Conservation (phyloP, 495 filamentous ascomycete species). For the Podospora fimiseda region DNA sequence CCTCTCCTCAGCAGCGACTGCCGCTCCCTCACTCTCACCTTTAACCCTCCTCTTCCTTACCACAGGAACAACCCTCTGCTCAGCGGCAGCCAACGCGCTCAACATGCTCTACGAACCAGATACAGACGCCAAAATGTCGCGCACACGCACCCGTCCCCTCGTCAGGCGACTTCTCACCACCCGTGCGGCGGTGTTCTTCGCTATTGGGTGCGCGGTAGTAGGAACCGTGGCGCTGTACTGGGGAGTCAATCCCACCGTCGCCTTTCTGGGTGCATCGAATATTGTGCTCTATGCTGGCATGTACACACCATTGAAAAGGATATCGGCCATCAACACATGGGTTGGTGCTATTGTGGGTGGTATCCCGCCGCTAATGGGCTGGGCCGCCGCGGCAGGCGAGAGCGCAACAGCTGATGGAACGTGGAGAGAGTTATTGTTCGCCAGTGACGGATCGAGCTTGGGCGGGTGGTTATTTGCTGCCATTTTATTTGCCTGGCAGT, state of each 20-base stretch:
- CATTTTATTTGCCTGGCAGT: conserved; percentile 92
- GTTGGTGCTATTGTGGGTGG: conserved; percentile 86
- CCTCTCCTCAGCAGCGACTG: conserved; percentile 56
- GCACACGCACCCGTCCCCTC: conserved; percentile 82
- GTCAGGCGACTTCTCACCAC: conserved; percentile 74
- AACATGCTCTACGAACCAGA: conserved; percentile 95
- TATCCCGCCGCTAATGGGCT: conserved; percentile 96
- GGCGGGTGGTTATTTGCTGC: conserved; percentile 88
- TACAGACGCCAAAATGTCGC: conserved; percentile 86
- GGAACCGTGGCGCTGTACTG: conserved; percentile 70
- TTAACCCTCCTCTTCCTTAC: conserved; percentile 91
- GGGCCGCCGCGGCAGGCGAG: conserved; percentile 88
- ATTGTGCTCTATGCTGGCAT: conserved; percentile 84
- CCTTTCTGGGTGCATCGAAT: conserved; percentile 77
- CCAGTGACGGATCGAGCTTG: conserved; percentile 44
- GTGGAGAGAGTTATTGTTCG: conserved; percentile 70
- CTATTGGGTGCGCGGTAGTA: conserved; percentile 55
- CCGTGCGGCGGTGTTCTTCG: conserved; percentile 75
- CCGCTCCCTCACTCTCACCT: conserved; percentile 77
- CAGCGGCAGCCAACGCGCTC: conserved; percentile 80
- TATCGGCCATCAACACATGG: conserved; percentile 91
- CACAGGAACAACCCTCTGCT: conserved; percentile 76
- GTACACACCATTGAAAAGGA: conserved; percentile 87
- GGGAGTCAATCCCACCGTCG: conserved; percentile 89
- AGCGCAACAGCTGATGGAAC: conserved; percentile 64